Evolutionary conservation across 805 yeast species (phyloP).

Genomic region (Lachancea lanzarotensis): DNA sequence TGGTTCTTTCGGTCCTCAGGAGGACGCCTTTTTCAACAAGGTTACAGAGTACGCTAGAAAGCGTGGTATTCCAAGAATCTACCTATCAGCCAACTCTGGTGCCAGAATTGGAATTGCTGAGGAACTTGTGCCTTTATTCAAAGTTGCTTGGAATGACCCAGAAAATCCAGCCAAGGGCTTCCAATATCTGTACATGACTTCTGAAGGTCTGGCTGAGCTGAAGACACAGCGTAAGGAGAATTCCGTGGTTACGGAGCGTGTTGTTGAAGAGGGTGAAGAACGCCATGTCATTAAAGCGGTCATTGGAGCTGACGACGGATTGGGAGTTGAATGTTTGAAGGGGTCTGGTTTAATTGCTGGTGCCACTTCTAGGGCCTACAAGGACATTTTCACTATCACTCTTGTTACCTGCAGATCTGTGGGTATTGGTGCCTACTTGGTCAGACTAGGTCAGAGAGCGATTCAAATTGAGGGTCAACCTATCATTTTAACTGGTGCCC

Average conservation of each 20-base stretch:
- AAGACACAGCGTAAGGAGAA: constrained; percentile 54
- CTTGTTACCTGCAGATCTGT: constrained; percentile 99
- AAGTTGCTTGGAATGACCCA: constrained; percentile 88
- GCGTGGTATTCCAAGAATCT: constrained; percentile 90
- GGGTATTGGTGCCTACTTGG: constrained; percentile 99
- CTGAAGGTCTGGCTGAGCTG: constrained; percentile 53
- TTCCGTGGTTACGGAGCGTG: constrained; percentile 65
- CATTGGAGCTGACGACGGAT: constrained; percentile 90
- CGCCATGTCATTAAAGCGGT: constrained; percentile 77
- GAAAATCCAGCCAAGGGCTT: constrained; percentile 78
- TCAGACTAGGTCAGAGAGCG: constrained; percentile 97
- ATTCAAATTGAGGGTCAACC: constrained; percentile 99
- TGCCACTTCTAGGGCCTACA: constrained; percentile 95
- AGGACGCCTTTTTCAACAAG: constrained; percentile 84
- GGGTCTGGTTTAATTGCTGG: constrained; percentile 99
- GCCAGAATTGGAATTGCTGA: constrained; percentile 99
- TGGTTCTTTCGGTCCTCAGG: constrained; percentile 98
- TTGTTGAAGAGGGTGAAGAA: constrained; percentile 79
- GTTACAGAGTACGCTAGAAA: constrained; percentile 89
- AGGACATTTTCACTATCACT: constrained; percentile 95
- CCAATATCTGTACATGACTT: constrained; percentile 74
- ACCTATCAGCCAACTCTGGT: constrained; percentile 97
- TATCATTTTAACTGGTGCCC: constrained; percentile 97
- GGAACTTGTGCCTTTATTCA: constrained; percentile 80
- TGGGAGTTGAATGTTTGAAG: constrained; percentile 96